Evolutionary conservation across 2,329 filamentous ascomycete genomes (phyloP), one percentile per base, ranked within the genome.

Genomic region (Talaromyces sp.): DNA sequence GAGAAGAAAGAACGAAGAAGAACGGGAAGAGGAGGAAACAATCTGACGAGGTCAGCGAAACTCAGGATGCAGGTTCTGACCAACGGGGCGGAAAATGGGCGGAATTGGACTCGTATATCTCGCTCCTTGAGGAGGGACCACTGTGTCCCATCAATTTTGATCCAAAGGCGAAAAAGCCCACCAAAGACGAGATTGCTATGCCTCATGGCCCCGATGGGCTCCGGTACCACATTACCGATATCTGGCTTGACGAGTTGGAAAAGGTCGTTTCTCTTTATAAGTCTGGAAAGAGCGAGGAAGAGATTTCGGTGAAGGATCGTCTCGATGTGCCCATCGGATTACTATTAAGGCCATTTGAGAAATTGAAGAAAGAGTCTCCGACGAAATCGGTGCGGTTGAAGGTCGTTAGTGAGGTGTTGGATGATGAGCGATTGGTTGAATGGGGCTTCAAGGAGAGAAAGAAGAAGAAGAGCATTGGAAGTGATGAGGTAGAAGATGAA

Each of bases 211-310:
- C 93, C 0, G 90, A 95, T 69, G 95, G 95, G 0, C 73, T 99
- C 74, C 81, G 92, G 66, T 87, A 96, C 75, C 95, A 99, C 77
- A 84, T 93, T 14, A 76, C 96, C 66, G 95, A 99, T 79, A 84
- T 98, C 60, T 98, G 90, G 86, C 84, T 96, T 8, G 95, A 98
- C 75, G 93, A 97, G 82, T 76, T 93, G 69, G 90, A 93, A 76
- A 88, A 87, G 71, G 84, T 86, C 37, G 84, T 87, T 60, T 80
- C 84, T 12, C 76, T 77, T 39, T 77, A 76, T 9, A 76, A 78
- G 2, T 0, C 35, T 11, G 73, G 72, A 12, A 70, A 71, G 5
- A 71, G 69, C 11, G 71, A 70, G 11, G 75, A 58, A 66, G 70
- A 3, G 70, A 6, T 57, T 18, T 68, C 63, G 42, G 68, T 71